A percentile compares a stretch with the other conserved stretches of the same genome.
These are phyloP conservation scores for Dactylonectria macrodidyma DNA, from an alignment of 2,329 filamentous ascomycete species.

Conservation along the genomic window DNA sequence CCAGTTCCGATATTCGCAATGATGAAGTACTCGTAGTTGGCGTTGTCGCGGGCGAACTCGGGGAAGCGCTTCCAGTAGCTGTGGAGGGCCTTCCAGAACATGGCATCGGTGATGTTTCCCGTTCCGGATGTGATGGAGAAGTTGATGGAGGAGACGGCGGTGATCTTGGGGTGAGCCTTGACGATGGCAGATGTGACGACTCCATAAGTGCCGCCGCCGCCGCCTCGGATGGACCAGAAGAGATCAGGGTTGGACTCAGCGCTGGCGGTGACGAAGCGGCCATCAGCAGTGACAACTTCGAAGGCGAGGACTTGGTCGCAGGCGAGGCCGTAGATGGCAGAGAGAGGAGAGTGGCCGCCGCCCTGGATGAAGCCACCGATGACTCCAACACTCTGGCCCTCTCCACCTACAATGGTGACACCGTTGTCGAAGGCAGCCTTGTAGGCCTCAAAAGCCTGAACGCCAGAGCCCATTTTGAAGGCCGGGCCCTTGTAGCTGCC, in stretches of 20 bases:
- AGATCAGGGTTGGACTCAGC: constrained; percentile 64
- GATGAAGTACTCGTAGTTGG: constrained; percentile 47
- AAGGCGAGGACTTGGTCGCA: constrained; percentile 71
- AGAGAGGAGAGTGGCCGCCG: constrained; percentile 70
- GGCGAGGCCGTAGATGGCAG: constrained; percentile 67
- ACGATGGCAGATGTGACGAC: constrained; percentile 58
- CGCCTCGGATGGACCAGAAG: constrained; percentile 73
- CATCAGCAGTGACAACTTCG: constrained; percentile 67
- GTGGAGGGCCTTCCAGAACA: constrained; percentile 50
- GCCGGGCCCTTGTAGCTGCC: constrained; percentile 64
- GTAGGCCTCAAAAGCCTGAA: constrained; percentile 63
- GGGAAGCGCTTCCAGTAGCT: constrained; percentile 43
- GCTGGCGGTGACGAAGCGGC: constrained; percentile 61
- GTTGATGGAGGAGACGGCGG: constrained; percentile 48
- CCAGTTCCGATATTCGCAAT: constrained; percentile 43
- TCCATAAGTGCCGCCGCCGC: constrained; percentile 66
- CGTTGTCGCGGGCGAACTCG: constrained; percentile 43
- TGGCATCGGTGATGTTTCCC: constrained; percentile 39
- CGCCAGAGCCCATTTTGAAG: constrained; percentile 67
- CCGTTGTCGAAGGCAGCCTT: constrained; percentile 61
- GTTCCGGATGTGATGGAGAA: constrained; percentile 45
- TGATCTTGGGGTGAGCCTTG: constrained; percentile 52
- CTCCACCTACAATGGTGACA: constrained; percentile 67
- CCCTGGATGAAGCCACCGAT: constrained; percentile 74
- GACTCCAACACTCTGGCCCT: constrained; percentile 68